Percentiles rank a stretch among this genome's conserved stretches.
Evolutionary conservation across 2,329 filamentous ascomycete species (phyloP).

Genomic region (Pleochaeta shiraiana): DNA sequence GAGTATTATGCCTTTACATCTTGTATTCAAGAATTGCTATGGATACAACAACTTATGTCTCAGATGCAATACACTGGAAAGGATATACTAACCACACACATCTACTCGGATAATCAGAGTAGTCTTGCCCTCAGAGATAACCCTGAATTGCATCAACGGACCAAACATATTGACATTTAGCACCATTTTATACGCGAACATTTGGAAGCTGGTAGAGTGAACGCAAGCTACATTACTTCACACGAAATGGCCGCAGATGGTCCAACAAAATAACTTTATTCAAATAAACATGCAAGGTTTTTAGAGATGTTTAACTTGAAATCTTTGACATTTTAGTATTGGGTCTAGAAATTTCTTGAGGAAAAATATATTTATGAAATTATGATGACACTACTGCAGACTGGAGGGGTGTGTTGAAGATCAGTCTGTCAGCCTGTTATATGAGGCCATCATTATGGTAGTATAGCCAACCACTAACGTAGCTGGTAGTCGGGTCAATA

Average conservation of each 20-base stretch:
- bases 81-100: neutral
- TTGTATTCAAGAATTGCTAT: neutral
- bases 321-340: no score
- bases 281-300: neutral
- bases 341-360: no score
- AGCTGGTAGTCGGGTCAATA: no score
- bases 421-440: neutral
- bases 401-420: neutral
- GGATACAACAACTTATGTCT: no score
- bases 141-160: no score
- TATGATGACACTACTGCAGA: neutral
- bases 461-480: neutral
- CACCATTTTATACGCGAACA: neutral
- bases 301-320: neutral
- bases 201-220: neutral
- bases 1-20: neutral
- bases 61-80: neutral
- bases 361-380: no score
- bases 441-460: neutral
- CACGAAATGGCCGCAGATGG: neutral
- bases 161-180: no score
- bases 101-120: neutral
- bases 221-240: neutral
- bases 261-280: neutral
- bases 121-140: neutral